phyloP scores from a whole-genome alignment of 169 alveolate species.

The Plasmodium relictum region DNA sequence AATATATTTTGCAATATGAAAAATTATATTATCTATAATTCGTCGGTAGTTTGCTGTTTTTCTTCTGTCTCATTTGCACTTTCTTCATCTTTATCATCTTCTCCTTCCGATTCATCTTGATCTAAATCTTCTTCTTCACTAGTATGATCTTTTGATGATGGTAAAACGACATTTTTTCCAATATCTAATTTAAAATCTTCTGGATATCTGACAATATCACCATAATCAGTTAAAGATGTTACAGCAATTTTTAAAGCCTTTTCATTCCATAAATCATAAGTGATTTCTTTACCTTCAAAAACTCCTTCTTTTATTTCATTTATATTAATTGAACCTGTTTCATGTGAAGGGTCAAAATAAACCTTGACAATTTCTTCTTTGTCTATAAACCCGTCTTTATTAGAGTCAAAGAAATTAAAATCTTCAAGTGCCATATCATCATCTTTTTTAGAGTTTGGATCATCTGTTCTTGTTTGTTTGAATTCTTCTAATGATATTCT shows the following conservation, averaged over 20 bases:
- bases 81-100: slow-evolving; percentile 15
- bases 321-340: slow-evolving; percentile 73
- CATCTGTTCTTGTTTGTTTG: slow-evolving; percentile 75
- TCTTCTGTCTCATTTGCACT: neutral
- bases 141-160: slow-evolving; percentile 3
- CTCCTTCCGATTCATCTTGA: slow-evolving; percentile 11
- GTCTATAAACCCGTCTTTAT: slow-evolving; percentile 84
- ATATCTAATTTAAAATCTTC: slow-evolving; percentile 82
- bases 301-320: slow-evolving; percentile 78
- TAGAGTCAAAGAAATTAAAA: slow-evolving; percentile 83
- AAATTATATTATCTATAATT: slow-evolving; percentile 4
- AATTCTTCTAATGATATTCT: slow-evolving; percentile 84
- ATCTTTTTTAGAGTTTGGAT: slow-evolving; percentile 35
- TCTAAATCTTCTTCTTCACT: slow-evolving; percentile 35
- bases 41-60: slow-evolving; percentile 26
- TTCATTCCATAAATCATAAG: slow-evolving; percentile 81
- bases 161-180: slow-evolving; percentile 71
- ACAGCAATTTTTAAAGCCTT: slow-evolving; percentile 82
- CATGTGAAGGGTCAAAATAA: slow-evolving; percentile 81
- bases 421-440: slow-evolving; percentile 78
- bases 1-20: neutral
- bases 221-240: slow-evolving; percentile 85
- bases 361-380: slow-evolving; percentile 80
- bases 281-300: slow-evolving; percentile 78
- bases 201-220: slow-evolving; percentile 83